Base-by-base conservation (phyloP, 2,329 filamentous ascomycete species). In the Penicillium sp. region DNA sequence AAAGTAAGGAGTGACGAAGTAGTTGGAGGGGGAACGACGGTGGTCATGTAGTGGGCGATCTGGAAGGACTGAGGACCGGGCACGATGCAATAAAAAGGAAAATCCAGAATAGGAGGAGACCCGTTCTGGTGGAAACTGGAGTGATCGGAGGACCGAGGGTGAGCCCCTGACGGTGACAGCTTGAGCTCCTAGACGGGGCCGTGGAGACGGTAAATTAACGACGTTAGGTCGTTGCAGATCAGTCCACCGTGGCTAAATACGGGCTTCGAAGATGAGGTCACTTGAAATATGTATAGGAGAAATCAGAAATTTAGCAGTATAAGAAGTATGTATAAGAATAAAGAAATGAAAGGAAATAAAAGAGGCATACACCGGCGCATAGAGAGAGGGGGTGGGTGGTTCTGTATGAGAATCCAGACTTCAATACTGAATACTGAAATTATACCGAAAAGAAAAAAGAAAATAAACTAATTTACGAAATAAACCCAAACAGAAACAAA, bases 101-200 rank as follows among this genome's bases (percentile, higher is more conserved):
- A 63, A 61, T 50, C 67, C 67, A 72, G 56, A 66, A 64, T 69
- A 69, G 68, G 68, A 70, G 69, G 68, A 64, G 70, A 70, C 65
- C 73, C 69, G 65, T 68, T 62, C 61, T 58, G 65, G 67, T 50
- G 48, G 48, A 50, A 50, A 54, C 67, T 70, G 65, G 69, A 60
- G 60, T 54, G 60, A 66, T 65, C 63, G 61, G 57, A 68, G 63
- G 50, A 51, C 53, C 58, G 57, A 60, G 58, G 53, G 45, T 33
- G 57, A 67, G 59, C 67, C 70, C 69, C 69, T 72, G 67, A 71
- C 67, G 67, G 63, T 72, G 70, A 72, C 69, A 72, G 69, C 67
- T 71, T 51, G 60, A 66, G 61, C 61, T 67, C 62, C 59, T 58
- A 48, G 50, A 58, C 55, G 61, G 59, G 53, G 53, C 58, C 55